Conservation (phyloP, 352 stramenopile genomes). For the Globisporangium polare region DNA sequence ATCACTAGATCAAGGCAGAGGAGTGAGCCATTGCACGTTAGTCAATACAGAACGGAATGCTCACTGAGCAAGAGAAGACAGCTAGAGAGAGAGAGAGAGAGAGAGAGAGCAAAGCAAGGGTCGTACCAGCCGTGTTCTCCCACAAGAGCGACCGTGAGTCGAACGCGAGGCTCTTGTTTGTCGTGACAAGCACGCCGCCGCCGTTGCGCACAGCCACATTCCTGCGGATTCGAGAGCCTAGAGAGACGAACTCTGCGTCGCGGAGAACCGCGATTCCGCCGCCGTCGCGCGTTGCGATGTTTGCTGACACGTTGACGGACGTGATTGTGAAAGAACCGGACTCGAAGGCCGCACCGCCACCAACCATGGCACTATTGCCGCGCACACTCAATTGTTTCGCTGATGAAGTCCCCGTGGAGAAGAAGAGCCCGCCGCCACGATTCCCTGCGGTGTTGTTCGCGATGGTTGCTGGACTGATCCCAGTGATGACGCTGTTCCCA, state of each 20-base stretch:
- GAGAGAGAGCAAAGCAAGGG: not conserved
- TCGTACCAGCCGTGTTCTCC: slow-evolving; percentile 32
- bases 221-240: slow-evolving; percentile 11
- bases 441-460: slow-evolving; percentile 21
- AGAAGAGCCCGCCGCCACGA: slow-evolving; percentile 30
- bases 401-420: slow-evolving; percentile 9
- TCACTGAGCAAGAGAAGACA: not conserved
- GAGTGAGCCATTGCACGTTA: not conserved
- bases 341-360: slow-evolving; percentile 29
- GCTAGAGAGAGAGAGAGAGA: too few species aligned
- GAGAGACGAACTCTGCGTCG: slow-evolving; percentile 16
- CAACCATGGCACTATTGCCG: slow-evolving; percentile 28
- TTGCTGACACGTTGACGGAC: slow-evolving; percentile 19
- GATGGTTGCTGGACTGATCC: slow-evolving; percentile 18
- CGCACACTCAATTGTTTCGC: slow-evolving; percentile 10
- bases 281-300: slow-evolving; percentile 29
- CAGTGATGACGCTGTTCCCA: slow-evolving; percentile 13
- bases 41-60: too few species aligned
- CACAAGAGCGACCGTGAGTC: slow-evolving; percentile 24
- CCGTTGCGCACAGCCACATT: slow-evolving; percentile 34
- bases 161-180: slow-evolving; percentile 34
- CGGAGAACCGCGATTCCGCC: slow-evolving; percentile 46
- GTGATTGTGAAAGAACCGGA: slow-evolving; percentile 16
- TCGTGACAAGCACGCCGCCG: slow-evolving; percentile 37
- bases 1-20: slow-evolving; percentile 11